Evolutionary conservation across 441 rosid genomes (phyloP).

Genomic region (Adansonia grandidieri): DNA sequence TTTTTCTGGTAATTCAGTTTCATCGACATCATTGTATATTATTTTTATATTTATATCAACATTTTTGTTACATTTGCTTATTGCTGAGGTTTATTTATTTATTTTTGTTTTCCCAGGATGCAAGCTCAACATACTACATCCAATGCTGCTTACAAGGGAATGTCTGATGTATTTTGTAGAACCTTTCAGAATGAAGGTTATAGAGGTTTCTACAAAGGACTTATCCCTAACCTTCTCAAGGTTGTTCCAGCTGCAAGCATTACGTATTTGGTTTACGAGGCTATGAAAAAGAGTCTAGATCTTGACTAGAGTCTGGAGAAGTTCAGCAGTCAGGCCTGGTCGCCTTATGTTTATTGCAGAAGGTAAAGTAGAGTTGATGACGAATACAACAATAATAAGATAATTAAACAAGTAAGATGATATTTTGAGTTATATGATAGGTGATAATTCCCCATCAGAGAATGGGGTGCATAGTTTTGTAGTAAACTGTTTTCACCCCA

Average conservation of each 20-base stretch:
- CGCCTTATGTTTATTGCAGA: constrained; percentile 25
- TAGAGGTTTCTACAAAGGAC: constrained; percentile 84
- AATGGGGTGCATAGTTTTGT: constrained; percentile 44
- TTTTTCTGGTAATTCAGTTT: background rate
- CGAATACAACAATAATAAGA: constrained; percentile 29
- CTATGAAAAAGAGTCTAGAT: constrained; percentile 77
- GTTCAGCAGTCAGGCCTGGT: background rate
- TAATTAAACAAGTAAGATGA: constrained; percentile 39
- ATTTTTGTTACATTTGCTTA: background rate
- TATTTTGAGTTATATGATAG: constrained; percentile 41
- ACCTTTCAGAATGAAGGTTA: constrained; percentile 66
- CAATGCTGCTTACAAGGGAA: constrained; percentile 55
- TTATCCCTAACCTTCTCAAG: constrained; percentile 75
- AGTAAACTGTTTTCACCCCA: constrained; percentile 23
- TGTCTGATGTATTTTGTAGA: constrained; percentile 77
- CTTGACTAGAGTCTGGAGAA: constrained; percentile 33
- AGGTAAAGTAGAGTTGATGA: constrained; percentile 34
- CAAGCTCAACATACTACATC: constrained; percentile 68
- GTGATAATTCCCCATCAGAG: constrained; percentile 38
- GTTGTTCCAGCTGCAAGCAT: constrained; percentile 89
- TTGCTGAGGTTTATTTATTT: constrained; percentile 9
- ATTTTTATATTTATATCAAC: background rate
- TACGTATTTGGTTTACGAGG: constrained; percentile 82
- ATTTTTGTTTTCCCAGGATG: constrained; percentile 49
- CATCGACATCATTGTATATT: background rate